A percentile compares a stretch with the other conserved stretches of the same genome.
phyloP scores from a whole-genome alignment of 495 filamentous ascomycete species.

The Staphylotrichum tortipilum region DNA sequence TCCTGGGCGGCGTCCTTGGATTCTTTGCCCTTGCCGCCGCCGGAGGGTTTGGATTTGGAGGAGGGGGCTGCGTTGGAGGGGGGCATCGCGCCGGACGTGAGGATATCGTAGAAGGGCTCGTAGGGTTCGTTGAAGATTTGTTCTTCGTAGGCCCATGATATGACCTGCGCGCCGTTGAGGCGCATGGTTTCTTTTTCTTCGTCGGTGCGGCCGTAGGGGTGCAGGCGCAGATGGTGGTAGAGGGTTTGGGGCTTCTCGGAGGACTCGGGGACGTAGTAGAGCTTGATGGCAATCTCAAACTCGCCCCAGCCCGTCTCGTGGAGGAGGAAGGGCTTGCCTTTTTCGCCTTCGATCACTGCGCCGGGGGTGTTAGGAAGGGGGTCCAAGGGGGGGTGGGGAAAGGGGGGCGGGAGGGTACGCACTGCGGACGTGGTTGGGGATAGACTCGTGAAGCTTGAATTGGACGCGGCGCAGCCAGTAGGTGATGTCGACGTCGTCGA shows the following conservation, averaged over 20 bases:
- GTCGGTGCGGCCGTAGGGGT: slow-evolving; percentile 74
- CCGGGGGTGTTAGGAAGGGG: neutral
- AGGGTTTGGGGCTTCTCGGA: slow-evolving; percentile 85
- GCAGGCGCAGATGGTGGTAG: slow-evolving; percentile 82
- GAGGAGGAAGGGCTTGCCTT: slow-evolving; percentile 72
- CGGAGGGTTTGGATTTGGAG: slow-evolving; percentile 12
- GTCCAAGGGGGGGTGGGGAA: neutral
- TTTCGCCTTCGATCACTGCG: slow-evolving; percentile 47
- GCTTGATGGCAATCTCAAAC: slow-evolving; percentile 88
- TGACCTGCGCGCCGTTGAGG: slow-evolving; percentile 54
- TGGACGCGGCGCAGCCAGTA: slow-evolving; percentile 96
- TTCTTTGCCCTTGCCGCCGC: slow-evolving; percentile 20
- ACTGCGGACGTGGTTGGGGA: slow-evolving; percentile 76
- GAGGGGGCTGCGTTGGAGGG: slow-evolving; percentile 17
- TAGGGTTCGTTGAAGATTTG: slow-evolving; percentile 94
- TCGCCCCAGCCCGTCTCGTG: slow-evolving; percentile 94
- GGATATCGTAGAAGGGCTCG: slow-evolving; percentile 73
- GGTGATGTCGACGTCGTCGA: slow-evolving; percentile 78
- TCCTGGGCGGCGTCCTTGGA: no score
- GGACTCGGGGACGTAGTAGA: slow-evolving; percentile 79
- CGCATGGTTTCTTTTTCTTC: slow-evolving; percentile 59
- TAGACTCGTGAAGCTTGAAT: slow-evolving; percentile 95
- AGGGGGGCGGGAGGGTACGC: slow-evolving; percentile 5
- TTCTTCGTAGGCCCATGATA: slow-evolving; percentile 76
- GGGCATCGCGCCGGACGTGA: slow-evolving; percentile 55